phyloP scores from a whole-genome alignment of 2,329 filamentous ascomycete species.

The Sporothrix protearum region DNA sequence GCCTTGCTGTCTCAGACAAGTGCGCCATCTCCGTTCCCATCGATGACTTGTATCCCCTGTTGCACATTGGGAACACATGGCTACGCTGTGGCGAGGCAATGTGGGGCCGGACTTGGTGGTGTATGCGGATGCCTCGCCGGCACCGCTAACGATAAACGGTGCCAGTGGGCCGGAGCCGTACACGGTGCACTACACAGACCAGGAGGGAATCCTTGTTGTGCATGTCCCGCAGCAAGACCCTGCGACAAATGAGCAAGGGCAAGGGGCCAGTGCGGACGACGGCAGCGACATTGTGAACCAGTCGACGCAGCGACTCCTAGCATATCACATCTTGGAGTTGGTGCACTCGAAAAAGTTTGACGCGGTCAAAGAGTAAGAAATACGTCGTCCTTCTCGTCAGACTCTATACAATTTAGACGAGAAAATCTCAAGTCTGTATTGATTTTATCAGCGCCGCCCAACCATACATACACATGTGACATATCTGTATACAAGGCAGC shows the following conservation, averaged over 20 bases:
- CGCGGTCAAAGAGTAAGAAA: neutral
- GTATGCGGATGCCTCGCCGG: slow-evolving; percentile 40
- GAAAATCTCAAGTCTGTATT: neutral
- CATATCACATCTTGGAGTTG: slow-evolving; percentile 75
- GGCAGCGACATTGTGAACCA: slow-evolving; percentile 50
- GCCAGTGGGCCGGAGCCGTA: slow-evolving; percentile 1
- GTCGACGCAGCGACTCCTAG: slow-evolving; percentile 65
- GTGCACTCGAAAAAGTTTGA: slow-evolving; percentile 49
- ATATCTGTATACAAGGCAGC: too few relatives aligned
- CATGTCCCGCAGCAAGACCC: slow-evolving; percentile 39
- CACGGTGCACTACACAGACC: slow-evolving; percentile 43
- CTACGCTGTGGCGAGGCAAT: slow-evolving; percentile 84
- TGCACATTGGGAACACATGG: slow-evolving; percentile 99
- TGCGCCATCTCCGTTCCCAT: slow-evolving; percentile 73
- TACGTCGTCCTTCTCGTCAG: neutral
- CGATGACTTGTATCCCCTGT: slow-evolving; percentile 71
- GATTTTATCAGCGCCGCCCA: neutral
- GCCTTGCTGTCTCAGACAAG: slow-evolving; percentile 71
- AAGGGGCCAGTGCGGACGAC: neutral
- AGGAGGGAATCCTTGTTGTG: slow-evolving; percentile 50
- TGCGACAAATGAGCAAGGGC: neutral
- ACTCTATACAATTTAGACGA: neutral
- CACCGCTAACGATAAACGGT: slow-evolving; percentile 17
- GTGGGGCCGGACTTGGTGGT: slow-evolving; percentile 77
- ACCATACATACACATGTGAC: neutral